phyloP scores from a whole-genome alignment of 352 stramenopile genomes.

The Pythium monospermum region DNA sequence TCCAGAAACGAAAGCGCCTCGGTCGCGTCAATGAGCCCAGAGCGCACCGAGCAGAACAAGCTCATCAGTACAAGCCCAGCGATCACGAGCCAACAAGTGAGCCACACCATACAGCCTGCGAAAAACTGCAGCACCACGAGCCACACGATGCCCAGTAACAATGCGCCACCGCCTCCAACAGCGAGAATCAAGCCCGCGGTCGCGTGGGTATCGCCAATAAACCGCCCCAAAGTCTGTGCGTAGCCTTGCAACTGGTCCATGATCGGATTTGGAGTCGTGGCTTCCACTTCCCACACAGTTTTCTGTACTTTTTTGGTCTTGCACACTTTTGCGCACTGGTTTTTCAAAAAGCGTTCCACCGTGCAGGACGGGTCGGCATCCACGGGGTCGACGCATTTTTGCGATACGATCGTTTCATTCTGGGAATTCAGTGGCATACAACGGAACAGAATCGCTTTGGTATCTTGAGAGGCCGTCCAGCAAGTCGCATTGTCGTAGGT shows the following conservation, averaged over 20 bases:
- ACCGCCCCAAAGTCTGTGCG: constrained; percentile 50
- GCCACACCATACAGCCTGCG: constrained; percentile 70
- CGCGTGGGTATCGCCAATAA: constrained; percentile 71
- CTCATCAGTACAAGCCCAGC: constrained; percentile 60
- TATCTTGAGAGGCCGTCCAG: constrained; percentile 53
- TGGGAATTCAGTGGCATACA: constrained; percentile 62
- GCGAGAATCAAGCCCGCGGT: constrained; percentile 53
- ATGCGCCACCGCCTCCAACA: constrained; percentile 43
- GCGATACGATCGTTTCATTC: constrained; percentile 54
- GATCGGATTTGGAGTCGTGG: constrained; percentile 55
- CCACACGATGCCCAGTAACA: constrained; percentile 62
- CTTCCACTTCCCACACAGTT: constrained; percentile 47
- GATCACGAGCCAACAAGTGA: constrained; percentile 65
- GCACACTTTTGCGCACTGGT: constrained; percentile 38
- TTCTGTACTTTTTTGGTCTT: constrained; percentile 69
- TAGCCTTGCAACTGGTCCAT: constrained; percentile 65
- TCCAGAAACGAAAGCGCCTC: constrained; percentile 42
- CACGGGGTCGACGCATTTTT: constrained; percentile 56
- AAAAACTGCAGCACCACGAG: constrained; percentile 77
- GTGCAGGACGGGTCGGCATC: constrained; percentile 54
- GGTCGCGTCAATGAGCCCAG: constrained; percentile 51
- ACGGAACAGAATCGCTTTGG: constrained; percentile 54
- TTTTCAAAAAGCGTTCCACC: constrained; percentile 28
- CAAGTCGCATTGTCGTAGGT: constrained; percentile 67
- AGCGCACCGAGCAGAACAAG: constrained; percentile 68